Conservation (phyloP, 1,284 basidiomycete species). For the Cystobasidiaceae sp. region DNA sequence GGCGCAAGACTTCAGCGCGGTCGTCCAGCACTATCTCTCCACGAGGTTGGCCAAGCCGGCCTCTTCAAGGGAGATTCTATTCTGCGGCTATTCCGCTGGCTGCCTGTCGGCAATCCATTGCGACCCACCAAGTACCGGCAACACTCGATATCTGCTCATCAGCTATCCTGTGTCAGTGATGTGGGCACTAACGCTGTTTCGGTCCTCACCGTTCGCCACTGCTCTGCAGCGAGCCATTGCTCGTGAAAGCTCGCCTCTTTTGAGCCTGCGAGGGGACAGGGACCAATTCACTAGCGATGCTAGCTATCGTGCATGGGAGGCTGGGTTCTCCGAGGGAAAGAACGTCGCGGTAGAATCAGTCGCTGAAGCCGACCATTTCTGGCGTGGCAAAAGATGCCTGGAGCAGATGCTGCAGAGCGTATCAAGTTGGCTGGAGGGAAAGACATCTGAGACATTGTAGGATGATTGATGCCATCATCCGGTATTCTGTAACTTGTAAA, state of each 20-base stretch:
- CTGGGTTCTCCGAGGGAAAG: conserved; percentile 46
- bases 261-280: conserved; percentile 61
- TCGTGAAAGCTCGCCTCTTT: conserved; percentile 53
- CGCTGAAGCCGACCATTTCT: conserved; percentile 54
- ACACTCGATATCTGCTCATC: conserved; percentile 62
- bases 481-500: too few species aligned
- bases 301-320: conserved; percentile 58
- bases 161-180: conserved; percentile 70
- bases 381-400: conserved; percentile 42
- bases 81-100: conserved; percentile 59
- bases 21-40: conserved; percentile 59
- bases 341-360: conserved; percentile 46
- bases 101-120: conserved; percentile 63
- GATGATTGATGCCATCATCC: too few species aligned
- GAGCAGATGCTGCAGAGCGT: conserved; percentile 32
- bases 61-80: conserved; percentile 27
- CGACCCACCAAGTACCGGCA: conserved; percentile 48
- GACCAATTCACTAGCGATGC: conserved; percentile 64
- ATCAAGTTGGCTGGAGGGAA: conserved; percentile 32
- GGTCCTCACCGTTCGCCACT: conserved; percentile 53
- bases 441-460: too few species aligned
- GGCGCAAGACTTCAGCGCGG: conserved; percentile 59
- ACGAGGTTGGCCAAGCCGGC: conserved; percentile 27
- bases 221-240: conserved; percentile 54
- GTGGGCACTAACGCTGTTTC: conserved; percentile 60